These are phyloP conservation scores for Przewalskia tangutica DNA, from an alignment of 257 asterid species.

Conservation along the genomic window DNA sequence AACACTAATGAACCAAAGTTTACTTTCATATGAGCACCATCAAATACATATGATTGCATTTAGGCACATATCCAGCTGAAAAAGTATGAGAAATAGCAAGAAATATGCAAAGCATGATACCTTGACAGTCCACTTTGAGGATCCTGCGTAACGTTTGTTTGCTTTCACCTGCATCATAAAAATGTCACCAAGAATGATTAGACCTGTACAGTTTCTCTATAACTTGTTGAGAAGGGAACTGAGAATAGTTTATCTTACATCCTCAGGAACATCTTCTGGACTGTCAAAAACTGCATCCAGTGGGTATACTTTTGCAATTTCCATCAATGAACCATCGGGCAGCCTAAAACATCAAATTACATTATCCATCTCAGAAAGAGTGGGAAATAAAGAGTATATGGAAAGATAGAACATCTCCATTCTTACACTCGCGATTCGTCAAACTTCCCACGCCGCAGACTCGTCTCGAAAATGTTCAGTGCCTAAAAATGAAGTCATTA, in stretches of 20 bases:
- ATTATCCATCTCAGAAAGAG: background rate
- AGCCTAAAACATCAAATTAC: slow-evolving; percentile 33
- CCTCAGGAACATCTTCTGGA: slow-evolving; percentile 97
- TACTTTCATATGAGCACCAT: background rate
- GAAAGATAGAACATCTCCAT: background rate
- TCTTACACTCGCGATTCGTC: slow-evolving; percentile 87
- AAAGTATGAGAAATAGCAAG: background rate
- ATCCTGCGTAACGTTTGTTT: slow-evolving; percentile 86
- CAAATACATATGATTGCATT: background rate
- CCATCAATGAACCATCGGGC: slow-evolving; percentile 98
- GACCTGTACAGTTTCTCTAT: background rate
- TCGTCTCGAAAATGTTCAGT: slow-evolving; percentile 6
- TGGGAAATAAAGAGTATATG: background rate
- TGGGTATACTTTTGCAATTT: slow-evolving; percentile 82
- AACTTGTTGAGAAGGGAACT: background rate
- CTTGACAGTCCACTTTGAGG: slow-evolving; percentile 94
- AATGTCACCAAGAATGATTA: background rate
- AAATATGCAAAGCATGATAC: slow-evolving; percentile 19
- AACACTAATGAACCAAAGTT: background rate
- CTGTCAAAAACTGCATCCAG: slow-evolving; percentile 84
- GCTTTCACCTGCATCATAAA: slow-evolving; percentile 47
- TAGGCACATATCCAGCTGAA: background rate
- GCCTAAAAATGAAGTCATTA: background rate
- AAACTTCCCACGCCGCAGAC: slow-evolving; percentile 34
- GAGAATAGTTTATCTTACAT: slow-evolving; percentile 34